phyloP scores from a whole-genome alignment of 768 basidiomycete genomes.

The Boletales sp. region DNA sequence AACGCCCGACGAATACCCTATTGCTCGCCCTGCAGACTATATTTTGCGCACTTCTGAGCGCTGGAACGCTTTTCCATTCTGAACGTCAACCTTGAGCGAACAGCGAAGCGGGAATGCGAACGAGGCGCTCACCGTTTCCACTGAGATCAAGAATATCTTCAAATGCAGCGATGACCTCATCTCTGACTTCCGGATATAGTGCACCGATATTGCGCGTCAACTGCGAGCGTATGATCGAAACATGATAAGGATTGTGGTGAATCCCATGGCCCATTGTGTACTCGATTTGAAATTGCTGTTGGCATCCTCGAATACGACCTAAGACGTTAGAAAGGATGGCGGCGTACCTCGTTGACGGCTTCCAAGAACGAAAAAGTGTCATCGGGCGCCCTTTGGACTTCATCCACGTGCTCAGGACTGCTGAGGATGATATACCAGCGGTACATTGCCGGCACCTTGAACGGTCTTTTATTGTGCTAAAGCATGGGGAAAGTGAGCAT shows the following conservation, averaged over 20 bases:
- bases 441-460: slow-evolving; percentile 25
- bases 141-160: slow-evolving; percentile 30
- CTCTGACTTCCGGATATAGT: slow-evolving; percentile 38
- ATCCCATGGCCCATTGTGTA: slow-evolving; percentile 37
- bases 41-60: slow-evolving; percentile 24
- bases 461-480: slow-evolving; percentile 26
- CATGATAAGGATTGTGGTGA: slow-evolving; percentile 28
- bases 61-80: slow-evolving; percentile 39
- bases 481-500: neutral
- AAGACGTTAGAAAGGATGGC: neutral
- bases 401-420: slow-evolving; percentile 32
- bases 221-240: slow-evolving; percentile 23
- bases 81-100: neutral
- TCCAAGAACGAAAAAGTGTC: slow-evolving; percentile 34
- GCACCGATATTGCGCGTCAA: slow-evolving; percentile 37
- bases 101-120: neutral
- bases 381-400: slow-evolving; percentile 38
- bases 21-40: slow-evolving; percentile 43
- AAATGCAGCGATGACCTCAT: slow-evolving; percentile 42
- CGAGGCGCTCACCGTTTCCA: slow-evolving; percentile 7
- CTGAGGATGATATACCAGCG: slow-evolving; percentile 12
- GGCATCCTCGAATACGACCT: no score
- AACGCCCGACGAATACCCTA: slow-evolving; percentile 46
- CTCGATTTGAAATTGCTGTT: slow-evolving; percentile 34
- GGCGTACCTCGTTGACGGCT: slow-evolving; percentile 30